Conservation (phyloP, 306 rosid species). For the Biancaea sappan region DNA sequence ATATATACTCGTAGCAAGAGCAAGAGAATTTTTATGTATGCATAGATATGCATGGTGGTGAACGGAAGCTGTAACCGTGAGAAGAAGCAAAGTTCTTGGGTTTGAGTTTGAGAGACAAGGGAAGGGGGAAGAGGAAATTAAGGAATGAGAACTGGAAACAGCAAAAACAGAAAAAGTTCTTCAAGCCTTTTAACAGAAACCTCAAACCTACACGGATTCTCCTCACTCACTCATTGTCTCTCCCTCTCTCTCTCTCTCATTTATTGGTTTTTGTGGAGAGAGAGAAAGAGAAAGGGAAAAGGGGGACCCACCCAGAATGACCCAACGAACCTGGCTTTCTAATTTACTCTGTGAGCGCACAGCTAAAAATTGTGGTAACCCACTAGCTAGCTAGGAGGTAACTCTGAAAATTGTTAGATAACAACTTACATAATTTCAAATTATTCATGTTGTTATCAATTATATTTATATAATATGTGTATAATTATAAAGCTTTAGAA, state of each 20-base stretch:
- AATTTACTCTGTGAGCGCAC: conserved; percentile 3
- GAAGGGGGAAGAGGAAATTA: conserved; percentile 11
- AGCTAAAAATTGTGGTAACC: neutral
- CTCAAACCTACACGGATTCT: conserved; percentile 41
- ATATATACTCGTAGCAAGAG: neutral
- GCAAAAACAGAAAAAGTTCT: conserved; percentile 40
- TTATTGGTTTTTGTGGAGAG: conserved; percentile 11
- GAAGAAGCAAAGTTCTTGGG: conserved; percentile 10
- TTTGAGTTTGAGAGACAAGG: conserved; percentile 33
- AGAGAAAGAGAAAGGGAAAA: conserved; percentile 23
- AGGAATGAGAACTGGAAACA: conserved; percentile 31
- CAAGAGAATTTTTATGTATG: conserved; percentile 12
- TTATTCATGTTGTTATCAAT: too few species aligned
- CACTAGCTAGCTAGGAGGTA: neutral
- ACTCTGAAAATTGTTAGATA: too few species aligned
- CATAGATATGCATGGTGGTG: neutral
- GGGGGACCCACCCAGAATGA: conserved; percentile 47
- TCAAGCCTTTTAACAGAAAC: conserved; percentile 31
- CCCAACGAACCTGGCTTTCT: conserved; percentile 41
- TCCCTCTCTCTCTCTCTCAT: neutral
- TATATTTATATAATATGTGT: neutral
- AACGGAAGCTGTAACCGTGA: neutral
- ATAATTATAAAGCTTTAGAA: too few species aligned
- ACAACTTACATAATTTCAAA: too few species aligned
- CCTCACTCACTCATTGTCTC: neutral